A percentile compares a stretch with the other conserved stretches of the same genome.
These are phyloP conservation scores for Dianthus caryophyllus DNA, from an alignment of 148 eudicot genomes.

Conservation along the genomic window DNA sequence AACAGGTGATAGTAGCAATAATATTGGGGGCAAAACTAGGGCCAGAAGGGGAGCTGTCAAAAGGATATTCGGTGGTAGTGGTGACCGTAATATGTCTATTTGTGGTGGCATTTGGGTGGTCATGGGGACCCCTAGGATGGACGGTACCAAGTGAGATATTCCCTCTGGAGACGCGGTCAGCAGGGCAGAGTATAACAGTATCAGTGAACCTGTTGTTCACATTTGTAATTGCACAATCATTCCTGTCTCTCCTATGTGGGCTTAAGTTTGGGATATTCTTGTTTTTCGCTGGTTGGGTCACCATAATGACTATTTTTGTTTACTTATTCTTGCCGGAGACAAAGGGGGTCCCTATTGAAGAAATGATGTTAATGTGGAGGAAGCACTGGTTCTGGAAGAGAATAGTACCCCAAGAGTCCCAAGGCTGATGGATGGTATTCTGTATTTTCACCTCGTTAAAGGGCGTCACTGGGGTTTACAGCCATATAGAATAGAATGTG, in stretches of 20 bases:
- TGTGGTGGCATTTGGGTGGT: slow-evolving; percentile 76
- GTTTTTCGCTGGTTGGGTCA: slow-evolving; percentile 66
- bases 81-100: slow-evolving; percentile 69
- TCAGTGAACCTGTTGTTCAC: slow-evolving; percentile 86
- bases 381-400: slow-evolving; percentile 79
- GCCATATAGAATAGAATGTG: background rate
- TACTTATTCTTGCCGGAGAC: slow-evolving; percentile 77
- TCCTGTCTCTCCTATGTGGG: slow-evolving; percentile 60
- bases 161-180: slow-evolving; percentile 84
- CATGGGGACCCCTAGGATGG: slow-evolving; percentile 98
- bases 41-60: slow-evolving; percentile 44
- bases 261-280: slow-evolving; percentile 71
- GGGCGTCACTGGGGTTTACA: too few relatives aligned
- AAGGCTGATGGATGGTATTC: background rate
- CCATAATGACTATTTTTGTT: slow-evolving; percentile 61
- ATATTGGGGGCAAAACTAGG: slow-evolving; percentile 70
- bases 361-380: slow-evolving; percentile 65
- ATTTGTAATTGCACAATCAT: slow-evolving; percentile 69
- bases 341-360: slow-evolving; percentile 81
- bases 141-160: slow-evolving; percentile 85
- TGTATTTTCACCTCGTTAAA: too few relatives aligned
- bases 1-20: slow-evolving; percentile 67
- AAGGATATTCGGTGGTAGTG: slow-evolving; percentile 50
- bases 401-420: slow-evolving; percentile 30
- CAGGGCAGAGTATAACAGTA: slow-evolving; percentile 84